A percentile compares a stretch with the other conserved stretches of the same genome.
phyloP scores from a whole-genome alignment of 805 yeast species.

The Kuraishia piskuri region DNA sequence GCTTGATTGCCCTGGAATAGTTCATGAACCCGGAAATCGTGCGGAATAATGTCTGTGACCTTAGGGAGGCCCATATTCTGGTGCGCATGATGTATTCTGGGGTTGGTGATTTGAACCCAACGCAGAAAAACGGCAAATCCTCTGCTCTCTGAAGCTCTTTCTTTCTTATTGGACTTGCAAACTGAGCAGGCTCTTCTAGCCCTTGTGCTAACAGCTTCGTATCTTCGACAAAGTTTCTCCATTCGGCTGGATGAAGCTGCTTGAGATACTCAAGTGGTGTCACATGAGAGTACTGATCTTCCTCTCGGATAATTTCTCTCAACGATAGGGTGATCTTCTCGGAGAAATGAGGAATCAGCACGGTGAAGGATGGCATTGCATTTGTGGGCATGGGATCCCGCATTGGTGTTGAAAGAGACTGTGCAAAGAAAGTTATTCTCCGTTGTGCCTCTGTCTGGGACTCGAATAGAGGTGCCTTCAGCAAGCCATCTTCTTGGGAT shows the following conservation, averaged over 20 bases:
- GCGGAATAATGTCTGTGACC: constrained; percentile 75
- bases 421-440: constrained; percentile 83
- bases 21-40: constrained; percentile 81
- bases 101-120: constrained; percentile 62
- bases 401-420: constrained; percentile 79
- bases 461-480: constrained; percentile 41
- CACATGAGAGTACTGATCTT: constrained; percentile 49
- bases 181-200: constrained; percentile 5
- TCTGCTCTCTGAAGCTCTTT: constrained; percentile 13
- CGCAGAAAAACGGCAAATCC: constrained; percentile 59
- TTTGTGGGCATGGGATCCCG: constrained; percentile 60
- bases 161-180: not conserved
- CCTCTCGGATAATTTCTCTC: constrained; percentile 72
- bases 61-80: constrained; percentile 77
- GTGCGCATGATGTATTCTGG: constrained; percentile 63
- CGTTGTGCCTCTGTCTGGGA: constrained; percentile 71
- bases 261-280: constrained; percentile 48
- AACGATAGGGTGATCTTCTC: constrained; percentile 74
- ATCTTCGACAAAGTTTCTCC: constrained; percentile 50
- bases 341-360: constrained; percentile 77
- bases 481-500: constrained; percentile 72
- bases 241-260: constrained; percentile 46
- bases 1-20: constrained; percentile 61
- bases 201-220: constrained; percentile 47
- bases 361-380: constrained; percentile 76